Conservation (phyloP, 192 early-diverging fungal species). For the Rhizophagus sp. region DNA sequence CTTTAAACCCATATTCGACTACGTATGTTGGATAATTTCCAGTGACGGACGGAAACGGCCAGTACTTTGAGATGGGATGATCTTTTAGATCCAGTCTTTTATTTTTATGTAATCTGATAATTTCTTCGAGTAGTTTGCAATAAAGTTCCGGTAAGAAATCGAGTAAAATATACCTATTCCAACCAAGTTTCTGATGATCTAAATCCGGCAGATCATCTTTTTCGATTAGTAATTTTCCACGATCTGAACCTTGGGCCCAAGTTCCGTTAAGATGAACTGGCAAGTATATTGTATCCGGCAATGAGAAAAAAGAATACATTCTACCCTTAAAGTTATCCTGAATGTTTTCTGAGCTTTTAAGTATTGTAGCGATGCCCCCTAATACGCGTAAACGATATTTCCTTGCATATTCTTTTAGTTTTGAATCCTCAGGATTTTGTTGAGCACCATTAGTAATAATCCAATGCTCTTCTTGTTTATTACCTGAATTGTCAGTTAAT, state of each 20-base stretch:
- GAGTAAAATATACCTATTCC: slow-evolving; percentile 21
- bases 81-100: no score
- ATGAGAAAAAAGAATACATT: slow-evolving; percentile 5
- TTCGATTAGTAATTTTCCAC: slow-evolving; percentile 8
- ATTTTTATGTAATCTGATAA: neutral
- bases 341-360: neutral
- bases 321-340: neutral
- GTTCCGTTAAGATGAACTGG: slow-evolving; percentile 18
- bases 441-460: slow-evolving; percentile 16
- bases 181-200: slow-evolving; percentile 21
- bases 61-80: neutral
- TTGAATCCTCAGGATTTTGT: neutral
- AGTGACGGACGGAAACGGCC: neutral
- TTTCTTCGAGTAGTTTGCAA: neutral
- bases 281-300: neutral
- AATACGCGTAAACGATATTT: slow-evolving; percentile 10
- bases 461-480: no score
- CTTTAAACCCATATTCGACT: neutral
- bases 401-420: neutral
- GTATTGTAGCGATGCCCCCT: slow-evolving; percentile 14
- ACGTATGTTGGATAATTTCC: neutral
- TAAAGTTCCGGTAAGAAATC: slow-evolving; percentile 1
- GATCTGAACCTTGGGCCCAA: slow-evolving; percentile 23
- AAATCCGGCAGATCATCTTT: neutral
- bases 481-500: neutral